Base-by-base conservation (phyloP, 257 asterid species). In the Cinchona pubescens region DNA sequence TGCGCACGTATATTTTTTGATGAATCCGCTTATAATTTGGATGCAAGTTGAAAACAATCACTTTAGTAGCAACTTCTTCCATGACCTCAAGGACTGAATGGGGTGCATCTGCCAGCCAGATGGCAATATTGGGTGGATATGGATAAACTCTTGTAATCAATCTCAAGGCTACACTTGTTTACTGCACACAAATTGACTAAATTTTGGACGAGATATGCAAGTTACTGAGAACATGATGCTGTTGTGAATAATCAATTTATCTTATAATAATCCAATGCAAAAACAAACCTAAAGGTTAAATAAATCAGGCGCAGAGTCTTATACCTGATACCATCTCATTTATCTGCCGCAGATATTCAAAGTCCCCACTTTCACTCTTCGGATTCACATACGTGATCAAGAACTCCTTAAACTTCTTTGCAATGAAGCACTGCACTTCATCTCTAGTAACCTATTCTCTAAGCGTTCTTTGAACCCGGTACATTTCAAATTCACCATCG, bases 31-130 rank as follows among this genome's bases (percentile, higher is more conserved):
- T 87, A 82, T 95, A 95, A 83, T 95, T 92, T 23, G 90, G 92
- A 85, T 92, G 97, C 85, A 91, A 83, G 75, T 87, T 89, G 30
- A 88, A 92, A 66, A 95, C 92, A 81, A 95, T n/a, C n/a, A n/a
- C 85, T 87, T 91, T 95, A 71, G 91, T 95, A 65, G 96, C 92
- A 79, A 95, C 94, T 86, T 95, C 98, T 83, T 95, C 99, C 99
- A 92, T 95, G 59, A 92, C 97, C 85, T 95, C 99, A 78, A 95
- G 99, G 82, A 95, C 97, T 25, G 99, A 88, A 65, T 91, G 96
- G 13, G 99, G 99, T n/a, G 98, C 98, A 80, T 95, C 98, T 29
- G 98, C 99, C 74, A 95, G 91, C 99, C 98, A 95, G 83, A 95
- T 91, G 43, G 99, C 99, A 75, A 95, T 92, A 83, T 95, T 92